Percentiles rank a stretch among this genome's conserved stretches.
Evolutionary conservation across 2,329 filamentous ascomycete genomes (phyloP).

Genomic region (Phyllosticta capitalensis): DNA sequence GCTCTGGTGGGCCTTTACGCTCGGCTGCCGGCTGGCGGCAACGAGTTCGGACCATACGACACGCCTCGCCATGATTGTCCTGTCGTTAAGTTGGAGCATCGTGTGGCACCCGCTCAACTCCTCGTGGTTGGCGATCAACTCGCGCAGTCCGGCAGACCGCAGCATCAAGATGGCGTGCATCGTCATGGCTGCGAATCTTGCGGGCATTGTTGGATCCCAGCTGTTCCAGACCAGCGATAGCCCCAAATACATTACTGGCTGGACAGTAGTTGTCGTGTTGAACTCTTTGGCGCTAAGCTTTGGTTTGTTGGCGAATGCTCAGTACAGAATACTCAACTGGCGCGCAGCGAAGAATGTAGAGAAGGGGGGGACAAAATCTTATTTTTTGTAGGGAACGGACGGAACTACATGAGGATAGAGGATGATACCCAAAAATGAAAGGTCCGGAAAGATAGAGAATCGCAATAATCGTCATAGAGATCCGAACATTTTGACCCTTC

Average conservation of each 20-base stretch:
- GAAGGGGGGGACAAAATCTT: not conserved
- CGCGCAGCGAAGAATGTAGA: not conserved
- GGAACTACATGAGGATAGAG: not conserved
- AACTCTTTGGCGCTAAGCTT: conserved; percentile 9
- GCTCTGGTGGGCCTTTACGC: conserved; percentile 11
- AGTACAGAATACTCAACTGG: conserved; percentile 13
- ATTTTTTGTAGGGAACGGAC: not conserved
- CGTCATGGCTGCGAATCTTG: conserved; percentile 15
- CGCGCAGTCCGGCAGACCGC: conserved; percentile 13
- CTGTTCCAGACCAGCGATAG: conserved; percentile 14
- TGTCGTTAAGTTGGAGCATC: conserved; percentile 7
- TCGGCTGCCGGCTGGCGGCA: conserved; percentile 1
- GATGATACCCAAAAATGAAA: not conserved
- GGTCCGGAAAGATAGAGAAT: too few species aligned
- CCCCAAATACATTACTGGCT: conserved; percentile 13
- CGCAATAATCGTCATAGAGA: too few species aligned
- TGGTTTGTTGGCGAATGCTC: conserved; percentile 10
- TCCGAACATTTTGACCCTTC: too few species aligned
- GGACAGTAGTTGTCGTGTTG: conserved; percentile 12
- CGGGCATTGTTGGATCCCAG: conserved; percentile 15
- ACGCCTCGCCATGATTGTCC: conserved; percentile 8
- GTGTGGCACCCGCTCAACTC: conserved; percentile 14
- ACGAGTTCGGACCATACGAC: not conserved
- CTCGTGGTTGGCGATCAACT: conserved; percentile 16
- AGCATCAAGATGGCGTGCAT: conserved; percentile 15